phyloP scores from a whole-genome alignment of 768 basidiomycete species.

The Rhodotorula toruloides region DNA sequence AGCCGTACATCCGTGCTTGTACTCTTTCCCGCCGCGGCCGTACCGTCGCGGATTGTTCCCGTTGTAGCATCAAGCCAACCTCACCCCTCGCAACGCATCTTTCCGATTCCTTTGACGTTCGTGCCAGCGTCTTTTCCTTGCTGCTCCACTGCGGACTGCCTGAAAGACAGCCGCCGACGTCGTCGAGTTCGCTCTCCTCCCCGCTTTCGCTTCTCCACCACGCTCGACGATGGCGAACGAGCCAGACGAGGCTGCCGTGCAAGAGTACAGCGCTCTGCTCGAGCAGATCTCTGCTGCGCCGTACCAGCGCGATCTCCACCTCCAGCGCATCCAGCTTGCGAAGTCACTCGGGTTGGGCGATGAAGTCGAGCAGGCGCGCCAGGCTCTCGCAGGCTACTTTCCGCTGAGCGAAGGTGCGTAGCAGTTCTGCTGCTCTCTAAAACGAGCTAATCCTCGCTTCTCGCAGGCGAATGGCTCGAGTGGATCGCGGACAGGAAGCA shows the following conservation, averaged over 20 bases:
- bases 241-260: constrained; percentile 2
- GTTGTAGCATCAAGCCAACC: too few relatives aligned
- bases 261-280: constrained; percentile 48
- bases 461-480: constrained; percentile 16
- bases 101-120: too few relatives aligned
- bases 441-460: neutral
- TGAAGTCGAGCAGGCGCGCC: constrained; percentile 59
- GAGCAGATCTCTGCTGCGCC: constrained; percentile 58
- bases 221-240: constrained; percentile 1
- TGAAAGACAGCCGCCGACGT: neutral
- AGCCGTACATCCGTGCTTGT: too few relatives aligned
- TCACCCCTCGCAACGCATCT: too few relatives aligned
- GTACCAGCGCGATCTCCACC: constrained; percentile 61
- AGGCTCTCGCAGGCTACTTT: constrained; percentile 59
- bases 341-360: constrained; percentile 57
- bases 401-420: constrained; percentile 18
- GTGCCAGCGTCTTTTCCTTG: too few relatives aligned
- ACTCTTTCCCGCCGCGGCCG: too few relatives aligned
- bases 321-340: constrained; percentile 62
- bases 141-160: too few relatives aligned
- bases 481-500: constrained; percentile 56
- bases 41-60: too few relatives aligned
- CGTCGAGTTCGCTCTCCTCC: neutral
- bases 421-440: neutral
- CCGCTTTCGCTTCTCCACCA: neutral